Conservation (phyloP, 2,329 filamentous ascomycete species). For the Stemphylium vesicarium region DNA sequence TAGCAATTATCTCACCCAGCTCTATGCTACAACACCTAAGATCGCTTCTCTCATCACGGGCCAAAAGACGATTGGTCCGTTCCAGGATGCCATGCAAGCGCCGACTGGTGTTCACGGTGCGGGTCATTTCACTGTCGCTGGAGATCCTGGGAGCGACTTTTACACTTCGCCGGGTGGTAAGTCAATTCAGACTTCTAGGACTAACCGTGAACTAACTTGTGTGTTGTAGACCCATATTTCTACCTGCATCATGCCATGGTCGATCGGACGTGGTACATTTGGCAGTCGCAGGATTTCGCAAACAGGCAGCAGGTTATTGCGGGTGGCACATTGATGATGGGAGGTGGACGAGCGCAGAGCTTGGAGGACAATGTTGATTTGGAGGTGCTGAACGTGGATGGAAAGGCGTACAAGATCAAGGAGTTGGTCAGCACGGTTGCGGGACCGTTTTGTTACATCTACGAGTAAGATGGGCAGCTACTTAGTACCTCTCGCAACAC, state of each 20-base stretch:
- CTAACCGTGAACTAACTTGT: background rate
- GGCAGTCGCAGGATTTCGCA: conserved; percentile 55
- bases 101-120: conserved; percentile 51
- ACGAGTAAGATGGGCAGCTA: conserved; percentile 32
- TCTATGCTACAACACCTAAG: conserved; percentile 38
- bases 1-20: conserved; percentile 34
- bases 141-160: conserved; percentile 53
- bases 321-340: conserved; percentile 53
- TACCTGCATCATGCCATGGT: conserved; percentile 59
- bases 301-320: conserved; percentile 51
- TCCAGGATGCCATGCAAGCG: conserved; percentile 50
- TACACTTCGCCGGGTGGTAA: conserved; percentile 51
- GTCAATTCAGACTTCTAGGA: background rate
- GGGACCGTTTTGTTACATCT: conserved; percentile 58
- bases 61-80: conserved; percentile 41
- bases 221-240: conserved; percentile 52
- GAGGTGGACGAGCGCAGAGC: conserved; percentile 26
- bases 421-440: conserved; percentile 55
- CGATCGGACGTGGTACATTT: conserved; percentile 58
- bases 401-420: conserved; percentile 47
- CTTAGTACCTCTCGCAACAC: background rate
- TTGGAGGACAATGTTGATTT: conserved; percentile 48
- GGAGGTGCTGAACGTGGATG: conserved; percentile 45
- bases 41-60: conserved; percentile 36
- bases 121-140: conserved; percentile 55